phyloP scores from a whole-genome alignment of 176 grass and related monocot species.

The Zoysia japonica region DNA sequence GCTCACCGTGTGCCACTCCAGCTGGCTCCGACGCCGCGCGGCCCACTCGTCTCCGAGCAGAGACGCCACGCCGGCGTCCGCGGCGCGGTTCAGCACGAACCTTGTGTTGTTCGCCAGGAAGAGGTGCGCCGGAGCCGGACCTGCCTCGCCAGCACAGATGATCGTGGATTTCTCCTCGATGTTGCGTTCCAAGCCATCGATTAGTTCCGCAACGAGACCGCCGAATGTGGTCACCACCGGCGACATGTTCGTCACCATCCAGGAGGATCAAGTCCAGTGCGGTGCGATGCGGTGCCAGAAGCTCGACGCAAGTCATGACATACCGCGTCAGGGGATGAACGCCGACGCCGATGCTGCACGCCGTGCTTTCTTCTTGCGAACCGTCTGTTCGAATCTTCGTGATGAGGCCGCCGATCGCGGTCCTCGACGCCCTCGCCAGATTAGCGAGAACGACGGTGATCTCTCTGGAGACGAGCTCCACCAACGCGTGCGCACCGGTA shows the following conservation, averaged over 20 bases:
- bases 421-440: neutral
- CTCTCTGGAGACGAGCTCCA: constrained; percentile 22
- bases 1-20: constrained; percentile 17
- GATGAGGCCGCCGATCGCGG: neutral
- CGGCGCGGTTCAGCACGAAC: constrained; percentile 16
- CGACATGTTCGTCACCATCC: neutral
- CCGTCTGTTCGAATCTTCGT: neutral
- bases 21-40: neutral
- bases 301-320: constrained; percentile 24
- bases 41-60: constrained; percentile 27
- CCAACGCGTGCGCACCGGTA: neutral
- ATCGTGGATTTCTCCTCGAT: constrained; percentile 11
- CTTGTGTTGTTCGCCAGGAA: constrained; percentile 29
- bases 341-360: neutral
- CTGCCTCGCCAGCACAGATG: neutral
- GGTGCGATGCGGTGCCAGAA: neutral
- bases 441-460: constrained; percentile 20
- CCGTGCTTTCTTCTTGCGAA: neutral
- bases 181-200: constrained; percentile 6
- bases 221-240: neutral
- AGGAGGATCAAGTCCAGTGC: constrained; percentile 9
- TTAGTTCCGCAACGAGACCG: neutral
- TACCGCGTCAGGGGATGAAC: constrained; percentile 29
- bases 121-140: constrained; percentile 18
- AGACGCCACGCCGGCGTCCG: neutral